Conservation (phyloP, 2,329 filamentous ascomycete genomes). For the Xylariales sp. region DNA sequence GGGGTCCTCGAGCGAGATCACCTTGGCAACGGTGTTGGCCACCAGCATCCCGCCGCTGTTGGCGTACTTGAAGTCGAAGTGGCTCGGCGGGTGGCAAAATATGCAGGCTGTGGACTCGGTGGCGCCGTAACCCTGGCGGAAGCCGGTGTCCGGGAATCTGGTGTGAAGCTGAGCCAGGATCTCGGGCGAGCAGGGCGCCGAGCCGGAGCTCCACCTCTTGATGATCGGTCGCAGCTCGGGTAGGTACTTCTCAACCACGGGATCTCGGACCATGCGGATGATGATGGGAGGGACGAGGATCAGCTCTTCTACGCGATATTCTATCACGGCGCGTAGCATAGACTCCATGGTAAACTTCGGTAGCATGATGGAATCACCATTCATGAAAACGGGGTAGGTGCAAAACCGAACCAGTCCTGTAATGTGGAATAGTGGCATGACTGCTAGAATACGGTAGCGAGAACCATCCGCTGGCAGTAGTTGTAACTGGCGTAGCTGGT, state of each 20-base stretch:
- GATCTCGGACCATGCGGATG: constrained; percentile 16
- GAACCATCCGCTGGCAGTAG: constrained; percentile 3
- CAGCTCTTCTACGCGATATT: constrained; percentile 16
- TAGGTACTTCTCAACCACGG: constrained; percentile 10
- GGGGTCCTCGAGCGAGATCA: constrained; percentile 29
- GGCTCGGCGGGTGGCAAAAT: constrained; percentile 51
- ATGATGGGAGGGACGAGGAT: constrained; percentile 19
- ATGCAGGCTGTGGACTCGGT: constrained; percentile 61
- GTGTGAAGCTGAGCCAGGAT: constrained; percentile 49
- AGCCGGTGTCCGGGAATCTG: constrained; percentile 53
- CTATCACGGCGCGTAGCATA: constrained; percentile 14
- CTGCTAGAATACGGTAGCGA: constrained; percentile 6
- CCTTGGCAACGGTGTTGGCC: constrained; percentile 53
- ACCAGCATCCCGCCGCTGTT: constrained; percentile 50
- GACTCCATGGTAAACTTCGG: constrained; percentile 16
- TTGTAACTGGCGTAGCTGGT: constrained; percentile 9
- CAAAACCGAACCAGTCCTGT: constrained; percentile 12
- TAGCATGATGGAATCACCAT: constrained; percentile 16
- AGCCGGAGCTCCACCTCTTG: constrained; percentile 52
- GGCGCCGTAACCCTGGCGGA: constrained; percentile 64
- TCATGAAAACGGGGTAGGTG: constrained; percentile 13
- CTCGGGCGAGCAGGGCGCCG: constrained; percentile 50
- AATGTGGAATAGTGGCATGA: constrained; percentile 16
- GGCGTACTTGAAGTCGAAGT: constrained; percentile 52
- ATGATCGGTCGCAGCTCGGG: constrained; percentile 22